Evolutionary conservation across 73 alveolate genomes (phyloP), one percentile per base, ranked within the genome.

Genomic region (Paramecium caudatum): DNA sequence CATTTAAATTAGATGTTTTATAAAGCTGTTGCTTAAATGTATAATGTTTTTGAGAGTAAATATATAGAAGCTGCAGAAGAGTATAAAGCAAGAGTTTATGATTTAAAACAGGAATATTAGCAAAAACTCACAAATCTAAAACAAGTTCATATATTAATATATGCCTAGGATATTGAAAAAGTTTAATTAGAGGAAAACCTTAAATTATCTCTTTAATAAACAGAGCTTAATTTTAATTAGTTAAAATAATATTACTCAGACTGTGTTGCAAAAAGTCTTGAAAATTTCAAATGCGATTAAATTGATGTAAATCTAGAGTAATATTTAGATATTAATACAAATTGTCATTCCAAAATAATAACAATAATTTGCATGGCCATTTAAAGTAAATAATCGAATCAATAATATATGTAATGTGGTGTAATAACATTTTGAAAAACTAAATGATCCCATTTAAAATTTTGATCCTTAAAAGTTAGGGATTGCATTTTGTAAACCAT

Each of bases 1-100:
- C 19, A 4, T 2, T 15, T 15, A 37, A 19, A 3, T 1, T 7
- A 74, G 88, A 37, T 74, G 30, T 74, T 74, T 45, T 15, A 74
- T 19, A 74, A 74, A 21, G 88, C 88, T 15, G 46, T 74, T 10
- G 17, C 49, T 9, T 3, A 45, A 37, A 37, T 74, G 62, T 74
- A 74, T 25, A 27, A 74, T 19, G 2, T 36, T 1, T 74, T 41
- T 74, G 88, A 74, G 30, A 41, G 47, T 16, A 74, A 74, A 41
- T 74, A 37, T 17, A 74, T 74, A 39, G 88, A 74, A 12, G 88
- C 88, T 4, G 32, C 32, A 19, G 88, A 74, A 17, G 88, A 74
- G 21, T 74, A 19, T 45, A 74, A 43, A 74, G 47, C 68, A 21
- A 30, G 65, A 16, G 17, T n/a, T 5, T 8, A 19, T 8, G 68